A percentile compares a stretch with the other conserved stretches of the same genome.
Conservation (phyloP, 2,329 filamentous ascomycete genomes). For the Ascochyta viciae-villosae region DNA sequence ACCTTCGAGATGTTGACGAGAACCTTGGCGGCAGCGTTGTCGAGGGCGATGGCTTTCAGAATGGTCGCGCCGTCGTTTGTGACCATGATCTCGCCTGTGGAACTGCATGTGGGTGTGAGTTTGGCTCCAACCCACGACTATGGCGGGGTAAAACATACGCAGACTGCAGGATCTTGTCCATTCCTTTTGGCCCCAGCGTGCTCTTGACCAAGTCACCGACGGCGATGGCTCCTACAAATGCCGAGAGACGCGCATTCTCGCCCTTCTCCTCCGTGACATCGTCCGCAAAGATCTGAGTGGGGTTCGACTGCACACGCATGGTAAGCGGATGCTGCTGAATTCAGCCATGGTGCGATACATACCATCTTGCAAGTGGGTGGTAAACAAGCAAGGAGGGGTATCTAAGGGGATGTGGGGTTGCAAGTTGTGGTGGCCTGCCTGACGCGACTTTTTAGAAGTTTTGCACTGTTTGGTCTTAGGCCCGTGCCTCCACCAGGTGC, state of each 20-base stretch:
- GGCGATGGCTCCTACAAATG: slow-evolving; percentile 97
- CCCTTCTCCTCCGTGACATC: slow-evolving; percentile 98
- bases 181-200: slow-evolving; percentile 95
- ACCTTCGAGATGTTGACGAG: slow-evolving; percentile 99
- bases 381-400: slow-evolving; percentile 40
- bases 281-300: slow-evolving; percentile 97
- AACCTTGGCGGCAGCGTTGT: slow-evolving; percentile 98
- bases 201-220: slow-evolving; percentile 98
- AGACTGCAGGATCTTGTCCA: slow-evolving; percentile 98
- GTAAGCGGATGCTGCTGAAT: slow-evolving; percentile 18
- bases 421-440: slow-evolving; percentile 38
- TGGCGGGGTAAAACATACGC: slow-evolving; percentile 66
- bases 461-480: slow-evolving; percentile 32
- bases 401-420: slow-evolving; percentile 38
- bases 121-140: slow-evolving; percentile 14
- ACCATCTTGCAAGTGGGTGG: slow-evolving; percentile 40
- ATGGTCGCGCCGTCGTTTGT: slow-evolving; percentile 99
- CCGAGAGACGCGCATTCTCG: slow-evolving; percentile 97
- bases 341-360: slow-evolving; percentile 11
- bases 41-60: slow-evolving; percentile 95
- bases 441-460: slow-evolving; percentile 47
- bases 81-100: slow-evolving; percentile 96
- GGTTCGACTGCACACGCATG: slow-evolving; percentile 62
- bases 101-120: slow-evolving; percentile 61
- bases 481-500: slow-evolving; percentile 26